Conservation (phyloP, 495 filamentous ascomycete species). For the Penicillium pancosmium region DNA sequence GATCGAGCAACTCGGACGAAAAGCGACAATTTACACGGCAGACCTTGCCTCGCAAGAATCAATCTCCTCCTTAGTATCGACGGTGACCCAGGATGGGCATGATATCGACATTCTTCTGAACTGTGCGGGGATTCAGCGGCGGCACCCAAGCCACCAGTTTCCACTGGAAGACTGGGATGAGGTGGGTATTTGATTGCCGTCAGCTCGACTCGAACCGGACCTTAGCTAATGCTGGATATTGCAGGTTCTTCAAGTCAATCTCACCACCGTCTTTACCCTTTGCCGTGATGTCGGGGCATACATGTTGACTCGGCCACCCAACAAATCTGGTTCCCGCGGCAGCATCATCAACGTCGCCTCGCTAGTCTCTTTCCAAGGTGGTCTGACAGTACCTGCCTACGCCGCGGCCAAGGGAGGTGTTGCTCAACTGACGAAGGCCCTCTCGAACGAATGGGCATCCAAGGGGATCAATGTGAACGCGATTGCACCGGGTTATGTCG, state of each 20-base stretch:
- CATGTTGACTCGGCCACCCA: slow-evolving; percentile 63
- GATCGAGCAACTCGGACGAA: slow-evolving; percentile 68
- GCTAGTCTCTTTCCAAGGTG: slow-evolving; percentile 81
- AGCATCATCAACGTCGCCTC: slow-evolving; percentile 81
- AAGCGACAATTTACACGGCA: slow-evolving; percentile 66
- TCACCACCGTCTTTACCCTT: slow-evolving; percentile 74
- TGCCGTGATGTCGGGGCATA: slow-evolving; percentile 77
- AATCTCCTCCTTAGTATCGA: slow-evolving; percentile 60
- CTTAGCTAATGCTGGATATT: neutral
- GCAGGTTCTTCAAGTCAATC: slow-evolving; percentile 78
- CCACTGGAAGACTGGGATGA: slow-evolving; percentile 75
- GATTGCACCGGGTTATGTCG: slow-evolving; percentile 75
- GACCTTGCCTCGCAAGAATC: slow-evolving; percentile 65
- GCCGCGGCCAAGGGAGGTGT: slow-evolving; percentile 81
- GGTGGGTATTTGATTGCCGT: slow-evolving; percentile 26
- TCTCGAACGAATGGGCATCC: slow-evolving; percentile 80
- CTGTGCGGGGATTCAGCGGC: slow-evolving; percentile 81
- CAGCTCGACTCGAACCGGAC: neutral
- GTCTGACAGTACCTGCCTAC: slow-evolving; percentile 81
- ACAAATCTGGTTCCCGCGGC: slow-evolving; percentile 53
- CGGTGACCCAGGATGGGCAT: slow-evolving; percentile 61
- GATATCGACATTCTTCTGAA: slow-evolving; percentile 74
- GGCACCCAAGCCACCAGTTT: slow-evolving; percentile 71
- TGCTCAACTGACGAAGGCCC: slow-evolving; percentile 76
- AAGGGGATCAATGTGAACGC: slow-evolving; percentile 74